These are phyloP conservation scores for Epichloe gansuensis DNA, from an alignment of 2,329 filamentous ascomycete genomes.

Conservation along the genomic window DNA sequence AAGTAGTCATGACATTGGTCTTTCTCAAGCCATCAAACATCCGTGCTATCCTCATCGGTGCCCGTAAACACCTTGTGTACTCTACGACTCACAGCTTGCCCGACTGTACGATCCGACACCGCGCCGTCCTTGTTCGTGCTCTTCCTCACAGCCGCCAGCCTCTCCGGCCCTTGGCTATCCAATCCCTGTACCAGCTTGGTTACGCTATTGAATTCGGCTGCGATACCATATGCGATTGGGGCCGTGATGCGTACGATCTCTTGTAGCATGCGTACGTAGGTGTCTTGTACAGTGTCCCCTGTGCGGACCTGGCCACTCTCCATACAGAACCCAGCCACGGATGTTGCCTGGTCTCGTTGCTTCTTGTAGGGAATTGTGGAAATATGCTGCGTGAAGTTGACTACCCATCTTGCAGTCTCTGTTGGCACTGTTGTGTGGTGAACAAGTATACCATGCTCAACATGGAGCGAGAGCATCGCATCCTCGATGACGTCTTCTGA, in stretches of 20 bases:
- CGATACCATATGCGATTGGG: constrained; percentile 58
- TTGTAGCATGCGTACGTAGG: constrained; percentile 63
- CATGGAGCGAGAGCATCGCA: constrained; percentile 55
- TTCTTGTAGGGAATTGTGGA: constrained; percentile 61
- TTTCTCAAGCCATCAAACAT: constrained; percentile 27
- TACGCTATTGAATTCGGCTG: constrained; percentile 45
- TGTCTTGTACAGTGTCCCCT: constrained; percentile 52
- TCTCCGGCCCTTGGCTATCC: constrained; percentile 41
- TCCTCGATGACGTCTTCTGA: constrained; percentile 59
- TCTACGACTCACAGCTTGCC: constrained; percentile 44
- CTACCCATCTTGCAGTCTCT: constrained; percentile 62
- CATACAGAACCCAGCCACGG: constrained; percentile 61
- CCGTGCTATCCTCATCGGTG: constrained; percentile 39
- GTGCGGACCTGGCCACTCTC: constrained; percentile 62
- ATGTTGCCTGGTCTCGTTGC: constrained; percentile 33
- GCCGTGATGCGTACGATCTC: constrained; percentile 60
- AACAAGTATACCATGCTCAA: constrained; percentile 52
- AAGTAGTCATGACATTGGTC: too few species aligned
- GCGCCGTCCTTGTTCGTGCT: constrained; percentile 44
- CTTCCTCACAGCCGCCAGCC: constrained; percentile 49
- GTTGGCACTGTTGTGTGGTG: constrained; percentile 50
- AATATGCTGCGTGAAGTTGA: constrained; percentile 64
- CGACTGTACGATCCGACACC: constrained; percentile 40
- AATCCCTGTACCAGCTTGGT: constrained; percentile 46
- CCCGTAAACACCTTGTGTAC: constrained; percentile 48